Base-by-base conservation (phyloP, 352 stramenopile genomes). In the Halophytophthora batemanensis region DNA sequence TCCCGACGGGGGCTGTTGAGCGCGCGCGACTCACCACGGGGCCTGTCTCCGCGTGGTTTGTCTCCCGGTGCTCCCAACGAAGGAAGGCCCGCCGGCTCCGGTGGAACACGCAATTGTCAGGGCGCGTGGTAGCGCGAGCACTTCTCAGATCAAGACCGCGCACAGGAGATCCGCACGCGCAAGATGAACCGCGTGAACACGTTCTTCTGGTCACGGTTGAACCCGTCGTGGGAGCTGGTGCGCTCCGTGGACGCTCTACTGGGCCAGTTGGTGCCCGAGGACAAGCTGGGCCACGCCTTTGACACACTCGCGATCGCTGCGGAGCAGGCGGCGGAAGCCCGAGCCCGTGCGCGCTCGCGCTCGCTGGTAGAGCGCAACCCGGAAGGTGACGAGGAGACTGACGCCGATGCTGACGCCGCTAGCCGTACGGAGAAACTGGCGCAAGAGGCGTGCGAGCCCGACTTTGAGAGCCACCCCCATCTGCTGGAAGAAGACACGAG, bases 191-290 rank as follows among this genome's bases (percentile, higher is more conserved):
- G 59, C 33, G 75, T 91, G 71, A 90, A 90, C 65, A 81, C 80
- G 7, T 91, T 91, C 63, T 89, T 91, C 56, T 91, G 80, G 77
- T 71, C 77, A 10, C 71, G 77, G 12, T 56, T 78, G 13, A 87
- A 88, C 60, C 75, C 80, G 33, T 85, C 76, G 13, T 79, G 78
- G 42, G 80, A 91, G 54, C 69, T 91, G 51, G 78, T 91, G 56
- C 77, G 76, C 50, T 77, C 73, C 6, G 75, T 87, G 23, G 80
- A 91, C 51, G 69, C 71, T 42, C 61, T 86, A 25, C 57, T 91
- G 31, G 50, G 53, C 17, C 66, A 84, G 48, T 56, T 88, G 22
- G 71, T 86, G 40, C 75, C 77, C 10, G 72, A 86, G 6, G 75
- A 86, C 45, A 76, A 74, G 44, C 64, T 87, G 17, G 71, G 77